Base-by-base conservation (phyloP, 2,329 filamentous ascomycete genomes). In the Bretziella fagacearum region DNA sequence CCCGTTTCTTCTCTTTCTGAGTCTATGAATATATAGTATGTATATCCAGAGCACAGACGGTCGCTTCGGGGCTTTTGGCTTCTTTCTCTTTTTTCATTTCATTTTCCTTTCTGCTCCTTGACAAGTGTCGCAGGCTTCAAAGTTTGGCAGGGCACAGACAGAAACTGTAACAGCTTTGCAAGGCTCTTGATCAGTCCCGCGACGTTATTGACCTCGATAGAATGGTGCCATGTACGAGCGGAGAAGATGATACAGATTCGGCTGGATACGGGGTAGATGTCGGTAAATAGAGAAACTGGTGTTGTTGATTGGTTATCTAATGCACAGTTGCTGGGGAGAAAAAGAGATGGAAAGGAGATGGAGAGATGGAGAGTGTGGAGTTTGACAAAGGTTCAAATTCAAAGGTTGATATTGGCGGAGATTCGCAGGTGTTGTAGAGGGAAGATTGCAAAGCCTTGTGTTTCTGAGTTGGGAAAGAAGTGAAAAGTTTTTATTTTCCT, bases 91-190 rank as follows among this genome's bases (percentile, higher is more conserved):
- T 23, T 10, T 32, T 7, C 20, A n/a, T n/a, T n/a, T n/a, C n/a
- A n/a, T n/a, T 47, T 41, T 35, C 29, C 27, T 42, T 7, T 23
- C 10, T 47, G 18, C 13, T 7, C 30, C 32, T n/a, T 42, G 35
- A 20, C 18, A 23, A 20, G 18, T 39, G 20, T 39, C 18, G 35
- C 35, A 39, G 35, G 17, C 18, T 39, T 39, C 18, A 13, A 39
- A 39, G 8, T 23, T 18, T 23, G 18, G 17, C n/a, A 20, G 35
- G 35, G 18, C 35, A 39, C 18, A 39, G 35, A 39, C 35, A 39
- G n/a, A 39, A 22, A 22, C 35, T 22, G 35, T 39, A 39, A 39
- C 35, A 3, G 23, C 35, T n/a, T 39, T 22, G 35, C 35, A 39
- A 39, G 18, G 35, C 35, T 39, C 18, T 39, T 20, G 6, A 39